Conservation (phyloP, 2,329 filamentous ascomycete species). For the Fusarium bactridioides region DNA sequence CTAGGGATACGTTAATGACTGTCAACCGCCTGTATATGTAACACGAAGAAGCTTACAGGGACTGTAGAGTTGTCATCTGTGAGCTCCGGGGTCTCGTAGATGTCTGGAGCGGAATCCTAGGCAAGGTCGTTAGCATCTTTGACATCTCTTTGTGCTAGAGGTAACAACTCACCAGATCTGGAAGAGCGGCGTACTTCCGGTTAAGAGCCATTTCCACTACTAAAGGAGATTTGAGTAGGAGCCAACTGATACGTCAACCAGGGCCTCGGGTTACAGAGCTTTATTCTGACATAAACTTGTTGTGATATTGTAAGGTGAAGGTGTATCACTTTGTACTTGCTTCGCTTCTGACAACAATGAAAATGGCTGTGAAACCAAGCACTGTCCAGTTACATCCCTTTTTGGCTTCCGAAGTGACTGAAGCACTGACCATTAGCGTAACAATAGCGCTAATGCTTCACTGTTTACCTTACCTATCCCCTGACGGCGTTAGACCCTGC, state of each 20-base stretch:
- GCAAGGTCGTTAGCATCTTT: constrained; percentile 24
- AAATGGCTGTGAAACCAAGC: not conserved
- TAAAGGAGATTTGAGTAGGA: not conserved
- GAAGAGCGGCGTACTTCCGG: constrained; percentile 82
- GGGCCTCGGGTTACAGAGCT: not conserved
- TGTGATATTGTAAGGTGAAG: constrained; percentile 1
- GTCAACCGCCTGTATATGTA: not conserved
- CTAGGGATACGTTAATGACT: constrained; percentile 48
- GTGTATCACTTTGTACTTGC: not conserved
- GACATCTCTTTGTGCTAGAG: not conserved
- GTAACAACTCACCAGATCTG: constrained; percentile 70
- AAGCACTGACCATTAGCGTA: constrained; percentile 17
- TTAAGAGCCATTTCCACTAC: constrained; percentile 73
- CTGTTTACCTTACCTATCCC: not conserved
- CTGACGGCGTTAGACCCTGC: not conserved
- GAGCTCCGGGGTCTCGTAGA: constrained; percentile 95
- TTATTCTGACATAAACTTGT: not conserved
- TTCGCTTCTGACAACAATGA: constrained; percentile 11
- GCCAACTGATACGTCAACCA: not conserved
- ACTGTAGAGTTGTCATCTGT: constrained; percentile 89
- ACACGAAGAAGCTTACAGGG: constrained; percentile 64
- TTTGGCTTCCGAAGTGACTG: constrained; percentile 5
- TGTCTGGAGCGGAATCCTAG: constrained; percentile 89
- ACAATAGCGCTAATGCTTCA: constrained; percentile 8
- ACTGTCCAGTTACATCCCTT: constrained; percentile 3